Evolutionary conservation across 2,329 filamentous ascomycete genomes (phyloP).

Genomic region (Hypocrella siamensis): DNA sequence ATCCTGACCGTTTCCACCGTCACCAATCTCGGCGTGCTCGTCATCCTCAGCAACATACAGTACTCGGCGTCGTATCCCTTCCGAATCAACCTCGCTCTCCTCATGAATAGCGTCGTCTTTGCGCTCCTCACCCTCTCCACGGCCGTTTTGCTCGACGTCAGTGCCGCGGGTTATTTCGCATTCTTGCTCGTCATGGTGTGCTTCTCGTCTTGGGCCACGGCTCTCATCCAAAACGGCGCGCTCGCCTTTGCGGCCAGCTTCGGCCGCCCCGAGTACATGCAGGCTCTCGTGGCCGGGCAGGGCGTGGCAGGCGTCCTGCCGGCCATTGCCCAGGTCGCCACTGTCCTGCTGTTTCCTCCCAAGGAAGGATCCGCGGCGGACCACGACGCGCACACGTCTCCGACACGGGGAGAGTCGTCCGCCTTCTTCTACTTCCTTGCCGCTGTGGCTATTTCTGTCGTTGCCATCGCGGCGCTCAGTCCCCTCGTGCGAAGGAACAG

Average conservation of each 20-base stretch:
- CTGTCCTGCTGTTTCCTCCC: constrained; percentile 47
- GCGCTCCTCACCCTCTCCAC: constrained; percentile 69
- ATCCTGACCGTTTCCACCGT: constrained; percentile 77
- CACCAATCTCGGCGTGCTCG: constrained; percentile 63
- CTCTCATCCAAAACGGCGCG: constrained; percentile 81
- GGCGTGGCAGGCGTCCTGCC: constrained; percentile 84
- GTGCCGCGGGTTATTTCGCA: constrained; percentile 53
- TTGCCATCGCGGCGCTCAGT: constrained; percentile 57
- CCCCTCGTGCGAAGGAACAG: constrained; percentile 51
- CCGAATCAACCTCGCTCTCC: constrained; percentile 63
- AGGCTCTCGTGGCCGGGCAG: constrained; percentile 92
- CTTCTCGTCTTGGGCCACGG: constrained; percentile 62
- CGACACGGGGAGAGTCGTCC: constrained; percentile 27
- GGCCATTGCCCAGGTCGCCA: constrained; percentile 70
- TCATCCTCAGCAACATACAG: constrained; percentile 68
- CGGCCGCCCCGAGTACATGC: constrained; percentile 74
- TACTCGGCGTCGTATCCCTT: constrained; percentile 72
- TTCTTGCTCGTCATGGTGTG: constrained; percentile 77
- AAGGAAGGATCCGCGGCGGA: constrained; percentile 11
- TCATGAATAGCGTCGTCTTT: constrained; percentile 67
- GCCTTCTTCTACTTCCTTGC: constrained; percentile 88
- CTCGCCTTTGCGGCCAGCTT: constrained; percentile 86
- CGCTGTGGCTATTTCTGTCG: constrained; percentile 58
- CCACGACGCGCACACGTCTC: constrained; percentile 4
- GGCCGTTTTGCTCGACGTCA: constrained; percentile 43